Conservation (phyloP, 148 eudicot species). For the Persicaria maculosa region DNA sequence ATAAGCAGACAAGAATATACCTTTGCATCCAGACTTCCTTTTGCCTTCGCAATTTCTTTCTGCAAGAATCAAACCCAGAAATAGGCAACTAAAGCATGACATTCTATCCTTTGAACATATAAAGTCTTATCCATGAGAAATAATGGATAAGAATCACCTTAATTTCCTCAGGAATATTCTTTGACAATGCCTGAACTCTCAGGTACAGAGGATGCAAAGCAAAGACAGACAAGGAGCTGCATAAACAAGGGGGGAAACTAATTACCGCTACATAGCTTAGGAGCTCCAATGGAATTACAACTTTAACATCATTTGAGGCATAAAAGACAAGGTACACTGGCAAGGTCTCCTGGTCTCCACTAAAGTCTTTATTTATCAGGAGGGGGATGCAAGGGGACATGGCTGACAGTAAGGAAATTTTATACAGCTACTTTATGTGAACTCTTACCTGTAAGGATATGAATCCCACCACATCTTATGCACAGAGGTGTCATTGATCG, state of each 20-base stretch:
- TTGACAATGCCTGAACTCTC: slow-evolving; percentile 75
- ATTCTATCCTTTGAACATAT: not conserved
- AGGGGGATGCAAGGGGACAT: not conserved
- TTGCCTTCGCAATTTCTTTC: slow-evolving; percentile 62
- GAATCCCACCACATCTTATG: slow-evolving; percentile 99
- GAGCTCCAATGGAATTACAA: not conserved
- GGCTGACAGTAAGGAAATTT: not conserved
- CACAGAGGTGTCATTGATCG: slow-evolving; percentile 95
- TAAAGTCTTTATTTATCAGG: not conserved
- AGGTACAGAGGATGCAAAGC: slow-evolving; percentile 94
- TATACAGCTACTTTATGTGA: slow-evolving; percentile 3
- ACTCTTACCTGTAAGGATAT: slow-evolving; percentile 78
- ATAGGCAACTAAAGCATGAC: not conserved
- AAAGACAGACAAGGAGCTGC: slow-evolving; percentile 95
- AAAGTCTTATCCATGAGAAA: not conserved
- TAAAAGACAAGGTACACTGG: not conserved
- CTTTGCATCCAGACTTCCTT: slow-evolving; percentile 62
- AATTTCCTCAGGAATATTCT: slow-evolving; percentile 64
- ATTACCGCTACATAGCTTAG: not conserved
- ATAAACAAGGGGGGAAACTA: slow-evolving; percentile 19
- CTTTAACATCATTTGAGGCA: not conserved
- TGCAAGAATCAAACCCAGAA: slow-evolving; percentile 29
- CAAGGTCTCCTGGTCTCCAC: slow-evolving; percentile 4
- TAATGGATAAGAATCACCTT: slow-evolving; percentile 37
- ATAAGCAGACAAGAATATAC: slow-evolving; percentile 26